A percentile compares a stretch with the other conserved stretches of the same genome.
These are phyloP conservation scores for Starmerella etchellsii DNA, from an alignment of 805 yeast species.

Conservation along the genomic window DNA sequence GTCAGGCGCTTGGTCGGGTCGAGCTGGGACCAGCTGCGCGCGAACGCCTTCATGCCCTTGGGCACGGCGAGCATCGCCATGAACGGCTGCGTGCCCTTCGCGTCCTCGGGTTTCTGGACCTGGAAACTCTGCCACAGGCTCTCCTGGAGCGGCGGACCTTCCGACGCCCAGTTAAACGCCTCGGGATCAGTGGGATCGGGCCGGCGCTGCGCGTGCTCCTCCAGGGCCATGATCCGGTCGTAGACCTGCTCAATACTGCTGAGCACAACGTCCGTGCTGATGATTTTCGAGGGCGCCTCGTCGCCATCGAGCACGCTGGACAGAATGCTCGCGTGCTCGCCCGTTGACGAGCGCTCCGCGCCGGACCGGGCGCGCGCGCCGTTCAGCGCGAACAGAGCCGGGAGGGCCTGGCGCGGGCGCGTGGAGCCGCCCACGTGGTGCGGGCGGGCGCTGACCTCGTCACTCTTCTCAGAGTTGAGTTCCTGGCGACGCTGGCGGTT, in stretches of 20 bases:
- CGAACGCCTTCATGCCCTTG: conserved; percentile 79
- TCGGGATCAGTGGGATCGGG: conserved; percentile 28
- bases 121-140: conserved; percentile 67
- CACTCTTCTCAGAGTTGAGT: conserved; percentile 20
- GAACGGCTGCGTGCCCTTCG: conserved; percentile 47
- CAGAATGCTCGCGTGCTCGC: conserved; percentile 3
- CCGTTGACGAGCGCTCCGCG: neutral
- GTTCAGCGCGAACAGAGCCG: conserved; percentile 16
- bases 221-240: conserved; percentile 62
- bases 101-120: conserved; percentile 29
- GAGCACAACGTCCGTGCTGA: conserved; percentile 38
- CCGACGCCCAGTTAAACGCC: conserved; percentile 26
- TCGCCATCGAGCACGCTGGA: conserved; percentile 27
- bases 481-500: conserved; percentile 7
- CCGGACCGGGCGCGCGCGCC: neutral
- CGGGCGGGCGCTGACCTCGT: neutral
- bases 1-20: conserved; percentile 63
- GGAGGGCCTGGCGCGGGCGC: conserved; percentile 26
- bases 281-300: conserved; percentile 21
- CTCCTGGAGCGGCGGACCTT: conserved; percentile 24
- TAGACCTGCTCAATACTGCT: conserved; percentile 67
- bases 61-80: conserved; percentile 70
- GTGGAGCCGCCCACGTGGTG: conserved; percentile 3
- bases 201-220: conserved; percentile 54
- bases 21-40: conserved; percentile 76